Evolutionary conservation across 331 rosid species (phyloP).

Genomic region (Quercus tomentella): DNA sequence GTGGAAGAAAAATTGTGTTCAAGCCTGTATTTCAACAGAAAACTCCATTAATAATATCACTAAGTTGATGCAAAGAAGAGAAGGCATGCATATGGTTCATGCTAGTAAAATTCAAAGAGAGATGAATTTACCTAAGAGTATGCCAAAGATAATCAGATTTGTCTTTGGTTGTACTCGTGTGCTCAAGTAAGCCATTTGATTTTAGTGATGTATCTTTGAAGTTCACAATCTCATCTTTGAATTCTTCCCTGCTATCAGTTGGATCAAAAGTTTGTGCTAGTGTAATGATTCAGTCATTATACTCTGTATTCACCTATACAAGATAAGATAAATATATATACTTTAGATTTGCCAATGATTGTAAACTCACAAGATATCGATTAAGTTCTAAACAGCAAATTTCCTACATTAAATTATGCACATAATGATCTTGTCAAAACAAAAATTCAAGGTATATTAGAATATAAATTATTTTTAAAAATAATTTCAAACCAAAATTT

Average conservation of each 20-base stretch:
- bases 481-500: no score
- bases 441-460: no score
- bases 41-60: background rate
- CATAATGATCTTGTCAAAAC: no score
- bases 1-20: constrained; percentile 47
- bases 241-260: constrained; percentile 38
- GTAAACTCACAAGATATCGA: no score
- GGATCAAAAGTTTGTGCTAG: constrained; percentile 32
- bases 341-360: no score
- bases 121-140: constrained; percentile 33
- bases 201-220: constrained; percentile 34
- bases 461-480: no score
- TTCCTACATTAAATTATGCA: no score
- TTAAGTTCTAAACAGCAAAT: no score
- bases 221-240: constrained; percentile 37
- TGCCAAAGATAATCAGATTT: constrained; percentile 52
- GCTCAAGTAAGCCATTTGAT: constrained; percentile 53
- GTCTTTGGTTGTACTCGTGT: constrained; percentile 42
- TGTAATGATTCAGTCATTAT: constrained; percentile 32
- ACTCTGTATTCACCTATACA: constrained; percentile 19
- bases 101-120: background rate
- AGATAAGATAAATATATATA: background rate
- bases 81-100: background rate
- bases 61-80: background rate
- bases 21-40: constrained; percentile 38